phyloP scores from a whole-genome alignment of 2,329 filamentous ascomycete genomes.

The Fusarium tjaetaba region DNA sequence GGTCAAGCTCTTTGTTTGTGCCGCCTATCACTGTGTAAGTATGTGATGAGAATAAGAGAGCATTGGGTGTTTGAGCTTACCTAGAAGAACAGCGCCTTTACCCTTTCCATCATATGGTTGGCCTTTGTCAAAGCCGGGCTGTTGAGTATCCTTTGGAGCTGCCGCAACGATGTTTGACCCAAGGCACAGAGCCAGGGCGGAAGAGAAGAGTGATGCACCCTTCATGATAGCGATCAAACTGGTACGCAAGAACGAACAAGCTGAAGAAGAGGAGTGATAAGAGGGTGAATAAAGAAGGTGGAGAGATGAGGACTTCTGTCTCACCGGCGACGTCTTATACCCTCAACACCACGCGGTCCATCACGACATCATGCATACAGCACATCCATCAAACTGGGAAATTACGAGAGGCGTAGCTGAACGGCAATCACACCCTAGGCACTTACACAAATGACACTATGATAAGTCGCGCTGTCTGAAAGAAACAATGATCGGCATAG shows the following conservation, averaged over 20 bases:
- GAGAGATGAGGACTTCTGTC: not conserved
- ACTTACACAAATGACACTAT: slow-evolving; percentile 1
- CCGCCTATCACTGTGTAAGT: slow-evolving; percentile 54
- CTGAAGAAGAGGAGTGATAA: not conserved
- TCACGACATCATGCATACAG: not conserved
- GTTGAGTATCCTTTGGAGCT: slow-evolving; percentile 24
- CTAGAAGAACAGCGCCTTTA: slow-evolving; percentile 67
- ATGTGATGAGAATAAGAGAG: accelerated
- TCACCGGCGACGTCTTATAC: slow-evolving; percentile 4
- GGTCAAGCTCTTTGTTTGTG: slow-evolving; percentile 69
- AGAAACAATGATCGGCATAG: slow-evolving; percentile 23
- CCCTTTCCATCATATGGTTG: slow-evolving; percentile 66
- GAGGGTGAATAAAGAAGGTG: not conserved
- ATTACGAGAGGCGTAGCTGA: not conserved
- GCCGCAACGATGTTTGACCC: slow-evolving; percentile 13
- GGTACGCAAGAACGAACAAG: accelerated
- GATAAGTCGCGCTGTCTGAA: not conserved
- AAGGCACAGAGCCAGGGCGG: slow-evolving; percentile 18
- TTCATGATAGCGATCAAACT: not conserved
- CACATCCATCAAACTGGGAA: not conserved
- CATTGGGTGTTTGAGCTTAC: slow-evolving; percentile 46
- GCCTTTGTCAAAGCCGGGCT: slow-evolving; percentile 52
- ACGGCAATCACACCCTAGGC: not conserved
- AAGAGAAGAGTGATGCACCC: slow-evolving; percentile 15
- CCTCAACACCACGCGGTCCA: not conserved